Base-by-base conservation (phyloP, 148 eudicot genomes). In the Silene latifolia region DNA sequence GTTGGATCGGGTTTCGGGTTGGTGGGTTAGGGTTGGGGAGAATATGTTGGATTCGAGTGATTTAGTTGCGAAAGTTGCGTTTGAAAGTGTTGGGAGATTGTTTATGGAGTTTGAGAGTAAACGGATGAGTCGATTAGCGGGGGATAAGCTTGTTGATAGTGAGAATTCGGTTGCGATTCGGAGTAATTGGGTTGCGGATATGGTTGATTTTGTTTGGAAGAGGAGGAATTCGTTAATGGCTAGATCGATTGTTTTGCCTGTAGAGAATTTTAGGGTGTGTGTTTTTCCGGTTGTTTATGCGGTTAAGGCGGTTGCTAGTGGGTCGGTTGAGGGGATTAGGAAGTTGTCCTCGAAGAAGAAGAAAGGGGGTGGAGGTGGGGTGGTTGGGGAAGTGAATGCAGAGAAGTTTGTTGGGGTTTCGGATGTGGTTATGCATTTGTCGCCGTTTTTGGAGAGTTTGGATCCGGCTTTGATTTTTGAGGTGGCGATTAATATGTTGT, bases 401-500 rank as follows among this genome's bases (percentile, higher is more conserved):
- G 96, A 95, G 91, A 90, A 87, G 80, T 87, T 90, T 82, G 92
- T 90, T 59, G 98, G 98, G 23, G 98, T 89, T 19, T 95, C 98
- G 0, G 98, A 95, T 82, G 91, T 95, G 66, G 97, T 95, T n/a
- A 82, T 89, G 46, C 98, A 95, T 88, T 78, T 95, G 82, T 89
- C 90, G 3, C 98, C 98, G 1, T 95, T 88, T 75, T 65, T 95
- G 77, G 87, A 88, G 47, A 87, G 93, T 1, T 84, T 95, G 77
- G 98, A 95, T 67, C 96, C 98, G 1, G 97, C 98, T 0, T 81
- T 92, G 87, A 90, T 95, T 46, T 95, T 87, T 63, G 98, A 95
- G 83, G 98, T 95, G 78, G 98, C 88, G 17, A 90, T 89, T 69
- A 92, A 95, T 80, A 92, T 95, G 99, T 73, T 92, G 78, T 95